These are phyloP conservation scores for Candida manassasensis DNA, from an alignment of 805 yeast species.

Conservation along the genomic window DNA sequence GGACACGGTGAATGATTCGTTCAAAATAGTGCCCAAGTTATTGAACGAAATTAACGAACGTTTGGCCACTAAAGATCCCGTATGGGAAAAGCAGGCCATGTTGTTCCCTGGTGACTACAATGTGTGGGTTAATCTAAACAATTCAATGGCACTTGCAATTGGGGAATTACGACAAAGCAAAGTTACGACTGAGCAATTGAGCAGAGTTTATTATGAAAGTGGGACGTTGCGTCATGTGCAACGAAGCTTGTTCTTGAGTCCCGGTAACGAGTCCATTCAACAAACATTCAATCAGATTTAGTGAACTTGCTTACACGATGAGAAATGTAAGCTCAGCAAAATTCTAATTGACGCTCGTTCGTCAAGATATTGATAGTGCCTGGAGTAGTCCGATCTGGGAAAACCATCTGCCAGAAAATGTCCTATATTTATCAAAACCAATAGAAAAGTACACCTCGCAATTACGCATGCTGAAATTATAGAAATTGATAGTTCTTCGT, in stretches of 20 bases:
- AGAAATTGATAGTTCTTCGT: not conserved
- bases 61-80: conserved; percentile 20
- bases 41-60: conserved; percentile 47
- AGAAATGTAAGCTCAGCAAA: too few relatives aligned
- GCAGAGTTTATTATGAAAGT: conserved; percentile 45
- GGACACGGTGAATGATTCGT: conserved; percentile 46
- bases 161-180: conserved; percentile 48
- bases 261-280: conserved; percentile 24
- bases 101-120: conserved; percentile 66
- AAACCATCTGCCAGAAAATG: too few relatives aligned
- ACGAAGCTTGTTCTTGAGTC: conserved; percentile 62
- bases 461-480: not conserved
- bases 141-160: conserved; percentile 52
- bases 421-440: too few relatives aligned
- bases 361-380: too few relatives aligned
- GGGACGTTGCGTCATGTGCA: conserved; percentile 55
- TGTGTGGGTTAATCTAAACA: conserved; percentile 66
- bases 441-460: too few relatives aligned
- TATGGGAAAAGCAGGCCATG: conserved; percentile 69
- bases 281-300: too few relatives aligned
- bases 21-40: conserved; percentile 54
- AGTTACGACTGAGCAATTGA: conserved; percentile 46
- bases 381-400: too few relatives aligned
- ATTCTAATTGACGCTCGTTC: too few relatives aligned
- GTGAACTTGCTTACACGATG: too few relatives aligned